phyloP scores from a whole-genome alignment of 768 basidiomycete genomes.

The Strobilomyces dryophilus region DNA sequence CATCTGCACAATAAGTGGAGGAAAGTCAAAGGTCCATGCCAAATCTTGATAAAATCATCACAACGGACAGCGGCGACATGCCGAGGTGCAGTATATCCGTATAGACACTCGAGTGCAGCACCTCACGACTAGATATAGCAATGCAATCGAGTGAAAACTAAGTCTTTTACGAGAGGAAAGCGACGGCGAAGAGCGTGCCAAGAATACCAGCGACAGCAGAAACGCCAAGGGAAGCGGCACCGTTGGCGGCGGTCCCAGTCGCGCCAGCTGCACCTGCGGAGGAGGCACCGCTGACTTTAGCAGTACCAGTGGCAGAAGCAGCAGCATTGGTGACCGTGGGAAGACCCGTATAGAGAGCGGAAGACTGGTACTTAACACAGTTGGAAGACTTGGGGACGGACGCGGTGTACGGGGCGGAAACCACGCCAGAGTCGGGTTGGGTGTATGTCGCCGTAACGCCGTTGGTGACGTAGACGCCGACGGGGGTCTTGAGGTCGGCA shows the following conservation, averaged over 20 bases:
- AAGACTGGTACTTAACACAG: conserved; percentile 37
- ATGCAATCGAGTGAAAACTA: not conserved
- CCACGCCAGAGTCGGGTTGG: conserved; percentile 36
- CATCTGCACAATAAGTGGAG: conserved; percentile 9
- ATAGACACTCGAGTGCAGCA: not conserved
- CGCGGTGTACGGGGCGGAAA: conserved; percentile 39
- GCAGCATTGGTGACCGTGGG: conserved; percentile 5
- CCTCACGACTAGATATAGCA: conserved; percentile 2
- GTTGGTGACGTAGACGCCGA: conserved; percentile 44
- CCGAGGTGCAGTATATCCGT: not conserved
- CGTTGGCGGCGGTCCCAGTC: conserved; percentile 7
- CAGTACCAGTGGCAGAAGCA: conserved; percentile 2
- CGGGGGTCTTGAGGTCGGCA: conserved; percentile 58
- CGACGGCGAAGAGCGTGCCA: conserved; percentile 34
- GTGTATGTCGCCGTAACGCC: conserved; percentile 42
- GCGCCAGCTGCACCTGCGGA: conserved; percentile 12
- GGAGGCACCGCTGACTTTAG: conserved; percentile 8
- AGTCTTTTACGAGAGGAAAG: conserved; percentile 35
- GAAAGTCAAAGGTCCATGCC: conserved; percentile 6
- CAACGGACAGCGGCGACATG: not conserved
- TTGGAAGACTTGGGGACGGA: conserved; percentile 40
- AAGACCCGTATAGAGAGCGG: conserved; percentile 32
- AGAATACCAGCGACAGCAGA: conserved; percentile 32
- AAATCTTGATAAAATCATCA: conserved; percentile 5
- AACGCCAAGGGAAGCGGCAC: conserved; percentile 25